phyloP scores from a whole-genome alignment of 768 basidiomycete genomes.

The Russula sp. region DNA sequence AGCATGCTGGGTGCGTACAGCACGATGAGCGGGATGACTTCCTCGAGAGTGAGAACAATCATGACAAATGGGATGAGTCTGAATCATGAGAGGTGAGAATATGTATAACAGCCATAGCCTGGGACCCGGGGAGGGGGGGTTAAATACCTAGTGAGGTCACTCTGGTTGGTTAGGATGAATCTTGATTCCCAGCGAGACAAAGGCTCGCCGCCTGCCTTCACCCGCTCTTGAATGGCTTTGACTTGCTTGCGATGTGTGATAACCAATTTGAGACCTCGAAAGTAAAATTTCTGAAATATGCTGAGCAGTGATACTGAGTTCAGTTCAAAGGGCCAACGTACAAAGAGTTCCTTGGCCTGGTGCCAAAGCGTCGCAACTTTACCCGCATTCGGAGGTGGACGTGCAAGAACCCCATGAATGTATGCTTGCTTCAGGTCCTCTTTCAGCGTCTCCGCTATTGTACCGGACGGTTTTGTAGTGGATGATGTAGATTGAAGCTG shows the following conservation, averaged over 20 bases:
- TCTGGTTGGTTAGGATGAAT: slow-evolving; percentile 56
- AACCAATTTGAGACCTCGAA: slow-evolving; percentile 65
- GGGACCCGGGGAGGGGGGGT: not conserved
- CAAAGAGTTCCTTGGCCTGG: slow-evolving; percentile 41
- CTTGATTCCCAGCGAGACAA: slow-evolving; percentile 58
- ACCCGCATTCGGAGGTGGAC: slow-evolving; percentile 56
- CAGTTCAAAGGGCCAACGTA: slow-evolving; percentile 24
- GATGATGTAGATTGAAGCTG: slow-evolving; percentile 17
- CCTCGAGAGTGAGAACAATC: slow-evolving; percentile 69
- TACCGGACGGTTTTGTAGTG: slow-evolving; percentile 11
- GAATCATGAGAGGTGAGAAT: slow-evolving; percentile 9
- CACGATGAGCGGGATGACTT: slow-evolving; percentile 75
- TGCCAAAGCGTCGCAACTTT: slow-evolving; percentile 45
- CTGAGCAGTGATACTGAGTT: slow-evolving; percentile 1
- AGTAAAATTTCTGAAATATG: slow-evolving; percentile 66
- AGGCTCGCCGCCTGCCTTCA: slow-evolving; percentile 50
- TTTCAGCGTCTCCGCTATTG: slow-evolving; percentile 44
- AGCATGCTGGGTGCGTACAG: slow-evolving; percentile 80
- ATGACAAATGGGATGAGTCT: slow-evolving; percentile 76
- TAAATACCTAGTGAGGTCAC: slow-evolving; percentile 63
- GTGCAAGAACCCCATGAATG: slow-evolving; percentile 58
- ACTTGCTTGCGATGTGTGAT: slow-evolving; percentile 52
- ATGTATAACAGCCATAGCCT: not conserved
- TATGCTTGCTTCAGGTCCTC: slow-evolving; percentile 60
- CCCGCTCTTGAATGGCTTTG: slow-evolving; percentile 45